Conservation (phyloP, 2,329 filamentous ascomycete species). For the Alternaria gansuensis region DNA sequence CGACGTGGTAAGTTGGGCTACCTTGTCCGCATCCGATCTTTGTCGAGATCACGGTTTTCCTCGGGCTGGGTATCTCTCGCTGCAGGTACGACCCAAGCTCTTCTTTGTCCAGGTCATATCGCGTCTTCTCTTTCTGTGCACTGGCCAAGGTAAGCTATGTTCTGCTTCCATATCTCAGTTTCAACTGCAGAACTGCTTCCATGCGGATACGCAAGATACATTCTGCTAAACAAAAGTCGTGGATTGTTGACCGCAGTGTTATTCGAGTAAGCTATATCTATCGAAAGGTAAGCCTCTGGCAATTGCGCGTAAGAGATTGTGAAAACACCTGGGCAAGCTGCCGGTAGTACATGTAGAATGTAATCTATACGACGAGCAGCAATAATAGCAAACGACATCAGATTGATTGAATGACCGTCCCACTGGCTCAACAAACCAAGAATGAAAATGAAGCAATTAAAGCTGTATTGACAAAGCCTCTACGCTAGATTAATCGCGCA, state of each 20-base stretch:
- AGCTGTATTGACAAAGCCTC: conserved; percentile 12
- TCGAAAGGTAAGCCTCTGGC: conserved; percentile 35
- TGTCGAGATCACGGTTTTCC: conserved; percentile 41
- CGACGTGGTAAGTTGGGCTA: conserved; percentile 94
- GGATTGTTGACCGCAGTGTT: not conserved
- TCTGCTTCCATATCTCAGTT: not conserved
- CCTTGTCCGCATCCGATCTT: conserved; percentile 97
- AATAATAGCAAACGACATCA: not conserved
- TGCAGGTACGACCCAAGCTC: conserved; percentile 43
- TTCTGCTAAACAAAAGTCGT: not conserved
- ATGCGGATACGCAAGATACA: not conserved
- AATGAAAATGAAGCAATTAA: conserved; percentile 1
- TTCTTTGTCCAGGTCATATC: conserved; percentile 45
- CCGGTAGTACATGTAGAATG: conserved; percentile 21
- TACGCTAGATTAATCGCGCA: conserved; percentile 16
- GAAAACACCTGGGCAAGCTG: conserved; percentile 8
- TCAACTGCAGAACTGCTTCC: not conserved
- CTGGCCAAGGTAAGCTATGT: conserved; percentile 18
- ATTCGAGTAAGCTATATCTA: conserved; percentile 27
- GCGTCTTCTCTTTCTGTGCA: conserved; percentile 26
- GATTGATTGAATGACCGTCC: not conserved
- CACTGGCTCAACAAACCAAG: too few species aligned
- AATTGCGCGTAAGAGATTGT: conserved; percentile 10
- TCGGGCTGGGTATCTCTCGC: conserved; percentile 37
- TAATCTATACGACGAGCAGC: not conserved